A percentile compares a stretch with the other conserved stretches of the same genome.
Conservation (phyloP, 768 basidiomycete species). For the Agaricus sinodeliciosus region DNA sequence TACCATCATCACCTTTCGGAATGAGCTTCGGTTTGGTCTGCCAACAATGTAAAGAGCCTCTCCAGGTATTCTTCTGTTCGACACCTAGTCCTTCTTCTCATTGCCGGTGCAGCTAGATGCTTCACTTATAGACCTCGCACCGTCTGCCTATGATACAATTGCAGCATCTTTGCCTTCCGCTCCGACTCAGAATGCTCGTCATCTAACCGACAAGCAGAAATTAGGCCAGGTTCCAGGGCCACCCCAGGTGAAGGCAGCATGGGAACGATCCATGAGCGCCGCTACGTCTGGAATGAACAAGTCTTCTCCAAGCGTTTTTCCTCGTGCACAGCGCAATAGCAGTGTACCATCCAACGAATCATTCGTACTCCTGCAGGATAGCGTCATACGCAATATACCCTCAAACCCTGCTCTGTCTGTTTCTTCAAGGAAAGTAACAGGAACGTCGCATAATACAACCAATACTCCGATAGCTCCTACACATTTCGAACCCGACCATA, state of each 20-base stretch:
- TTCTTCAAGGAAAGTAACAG: constrained; percentile 36
- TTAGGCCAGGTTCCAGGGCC: constrained; percentile 39
- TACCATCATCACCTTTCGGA: constrained; percentile 3
- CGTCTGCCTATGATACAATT: constrained; percentile 84
- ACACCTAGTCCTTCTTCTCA: constrained; percentile 10
- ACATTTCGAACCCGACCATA: constrained; percentile 42
- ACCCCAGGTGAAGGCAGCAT: constrained; percentile 50
- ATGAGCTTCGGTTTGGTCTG: constrained; percentile 54
- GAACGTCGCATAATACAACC: constrained; percentile 19
- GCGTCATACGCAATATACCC: constrained; percentile 67
- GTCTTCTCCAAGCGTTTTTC: constrained; percentile 32
- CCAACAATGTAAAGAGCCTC: constrained; percentile 87
- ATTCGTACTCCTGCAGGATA: constrained; percentile 87
- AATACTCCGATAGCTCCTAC: constrained; percentile 23
- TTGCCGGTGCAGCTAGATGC: constrained; percentile 60
- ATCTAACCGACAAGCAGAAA: constrained; percentile 23
- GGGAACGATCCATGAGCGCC: constrained; percentile 49
- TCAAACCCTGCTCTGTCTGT: constrained; percentile 37
- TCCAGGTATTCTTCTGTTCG: constrained; percentile 49
- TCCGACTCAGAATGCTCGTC: constrained; percentile 23
- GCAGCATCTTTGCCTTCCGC: constrained; percentile 59
- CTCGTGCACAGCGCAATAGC: constrained; percentile 45
- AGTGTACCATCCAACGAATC: constrained; percentile 69
- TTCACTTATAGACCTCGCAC: constrained; percentile 83
- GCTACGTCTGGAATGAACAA: constrained; percentile 23